A percentile compares a stretch with the other conserved stretches of the same genome.
Conservation (phyloP, 23 red algal genomes). For the Chondrus crispus region DNA sequence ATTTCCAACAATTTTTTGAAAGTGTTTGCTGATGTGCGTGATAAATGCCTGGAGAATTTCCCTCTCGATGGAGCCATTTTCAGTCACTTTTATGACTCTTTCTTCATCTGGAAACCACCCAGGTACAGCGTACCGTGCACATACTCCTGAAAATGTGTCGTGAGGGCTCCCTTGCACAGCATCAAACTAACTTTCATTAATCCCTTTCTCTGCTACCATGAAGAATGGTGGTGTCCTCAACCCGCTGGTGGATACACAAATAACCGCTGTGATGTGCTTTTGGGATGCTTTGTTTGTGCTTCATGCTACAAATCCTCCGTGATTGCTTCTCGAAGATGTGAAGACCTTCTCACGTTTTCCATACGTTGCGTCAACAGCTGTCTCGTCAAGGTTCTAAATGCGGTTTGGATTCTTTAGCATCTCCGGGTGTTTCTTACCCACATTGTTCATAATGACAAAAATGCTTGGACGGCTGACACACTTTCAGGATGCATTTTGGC, state of each 20-base stretch:
- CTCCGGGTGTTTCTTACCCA: neutral
- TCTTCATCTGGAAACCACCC: neutral
- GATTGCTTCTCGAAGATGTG: neutral
- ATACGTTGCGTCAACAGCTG: neutral
- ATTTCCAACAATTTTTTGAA: neutral
- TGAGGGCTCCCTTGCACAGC: neutral
- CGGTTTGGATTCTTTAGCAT: neutral
- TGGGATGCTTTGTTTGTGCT: neutral
- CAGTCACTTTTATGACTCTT: neutral
- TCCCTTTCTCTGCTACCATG: neutral
- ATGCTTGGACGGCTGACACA: neutral
- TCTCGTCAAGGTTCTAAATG: conserved; percentile 3
- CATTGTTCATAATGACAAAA: neutral
- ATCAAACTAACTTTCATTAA: neutral
- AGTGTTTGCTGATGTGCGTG: neutral
- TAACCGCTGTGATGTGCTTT: neutral
- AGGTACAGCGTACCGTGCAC: neutral
- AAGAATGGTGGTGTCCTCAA: neutral
- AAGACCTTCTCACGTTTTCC: neutral
- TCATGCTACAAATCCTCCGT: neutral
- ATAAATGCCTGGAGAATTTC: neutral
- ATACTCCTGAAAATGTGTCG: neutral
- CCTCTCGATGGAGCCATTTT: neutral
- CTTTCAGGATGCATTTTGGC: neutral
- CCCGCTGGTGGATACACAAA: neutral